Percentiles rank a stretch among this genome's conserved stretches.
Conservation (phyloP, 495 filamentous ascomycete species). For the Usnea hakonensis region DNA sequence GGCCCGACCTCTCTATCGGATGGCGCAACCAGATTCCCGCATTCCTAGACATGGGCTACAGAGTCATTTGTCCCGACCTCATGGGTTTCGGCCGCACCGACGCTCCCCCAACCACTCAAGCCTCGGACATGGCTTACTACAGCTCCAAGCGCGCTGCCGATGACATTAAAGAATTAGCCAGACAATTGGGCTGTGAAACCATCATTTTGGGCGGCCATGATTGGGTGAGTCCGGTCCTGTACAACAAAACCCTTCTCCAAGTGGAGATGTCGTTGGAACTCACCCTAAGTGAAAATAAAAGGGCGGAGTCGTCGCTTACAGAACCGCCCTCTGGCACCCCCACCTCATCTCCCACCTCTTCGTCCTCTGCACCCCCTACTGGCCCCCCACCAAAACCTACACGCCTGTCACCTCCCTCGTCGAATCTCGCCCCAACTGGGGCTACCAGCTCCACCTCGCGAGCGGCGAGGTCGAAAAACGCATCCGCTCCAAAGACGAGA, state of each 20-base stretch:
- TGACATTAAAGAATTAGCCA: slow-evolving; percentile 60
- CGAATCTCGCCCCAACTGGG: slow-evolving; percentile 57
- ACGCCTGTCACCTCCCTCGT: slow-evolving; percentile 49
- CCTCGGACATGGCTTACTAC: slow-evolving; percentile 45
- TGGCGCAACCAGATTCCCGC: slow-evolving; percentile 82
- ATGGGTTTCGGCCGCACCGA: slow-evolving; percentile 75
- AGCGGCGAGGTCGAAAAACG: slow-evolving; percentile 56
- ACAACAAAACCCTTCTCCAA: no score
- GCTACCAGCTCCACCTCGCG: slow-evolving; percentile 74
- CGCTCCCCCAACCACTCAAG: slow-evolving; percentile 47
- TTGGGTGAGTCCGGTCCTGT: slow-evolving; percentile 51
- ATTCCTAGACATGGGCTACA: slow-evolving; percentile 57
- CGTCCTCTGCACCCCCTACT: slow-evolving; percentile 70
- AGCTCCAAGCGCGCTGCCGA: slow-evolving; percentile 60
- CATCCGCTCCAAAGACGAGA: slow-evolving; percentile 47
- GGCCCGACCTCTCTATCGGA: slow-evolving; percentile 59
- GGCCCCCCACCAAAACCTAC: slow-evolving; percentile 41
- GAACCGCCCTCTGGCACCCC: slow-evolving; percentile 64
- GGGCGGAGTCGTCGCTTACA: slow-evolving; percentile 52
- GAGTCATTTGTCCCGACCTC: slow-evolving; percentile 71
- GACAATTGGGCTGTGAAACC: slow-evolving; percentile 45
- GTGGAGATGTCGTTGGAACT: background rate
- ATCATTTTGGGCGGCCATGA: slow-evolving; percentile 81
- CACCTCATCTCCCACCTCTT: slow-evolving; percentile 65
- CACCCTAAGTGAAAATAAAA: slow-evolving; percentile 20